Conservation (phyloP, 176 grass and related monocot genomes). For the Tuctoria greenei region DNA sequence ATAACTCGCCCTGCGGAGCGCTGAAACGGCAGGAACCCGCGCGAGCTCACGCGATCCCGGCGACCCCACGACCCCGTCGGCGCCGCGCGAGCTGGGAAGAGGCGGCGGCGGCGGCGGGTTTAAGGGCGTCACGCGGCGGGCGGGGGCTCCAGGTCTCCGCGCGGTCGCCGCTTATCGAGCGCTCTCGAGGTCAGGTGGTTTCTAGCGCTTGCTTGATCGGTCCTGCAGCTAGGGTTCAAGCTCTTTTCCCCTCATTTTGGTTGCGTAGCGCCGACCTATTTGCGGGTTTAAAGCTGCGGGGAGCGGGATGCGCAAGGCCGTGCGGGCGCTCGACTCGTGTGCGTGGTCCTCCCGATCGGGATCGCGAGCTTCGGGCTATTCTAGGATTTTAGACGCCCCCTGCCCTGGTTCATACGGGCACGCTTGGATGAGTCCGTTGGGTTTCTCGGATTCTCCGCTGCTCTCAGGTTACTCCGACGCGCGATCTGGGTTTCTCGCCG, state of each 20-base stretch:
- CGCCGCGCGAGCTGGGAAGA: not conserved
- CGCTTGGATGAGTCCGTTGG: constrained; percentile 5
- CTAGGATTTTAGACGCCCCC: not conserved
- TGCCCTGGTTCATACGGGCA: not conserved
- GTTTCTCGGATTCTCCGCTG: constrained; percentile 3
- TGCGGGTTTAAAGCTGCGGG: not conserved
- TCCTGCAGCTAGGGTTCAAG: not conserved
- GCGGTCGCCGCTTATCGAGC: not conserved
- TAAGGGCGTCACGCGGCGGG: not conserved
- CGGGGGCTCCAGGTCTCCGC: not conserved
- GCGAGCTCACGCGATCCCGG: not conserved
- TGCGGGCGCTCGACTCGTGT: not conserved
- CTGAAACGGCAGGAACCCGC: not conserved
- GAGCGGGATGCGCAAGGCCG: not conserved
- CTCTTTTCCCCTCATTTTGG: not conserved
- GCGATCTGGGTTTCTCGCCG: constrained; percentile 16
- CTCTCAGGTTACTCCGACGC: not conserved
- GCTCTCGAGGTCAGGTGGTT: constrained; percentile 39
- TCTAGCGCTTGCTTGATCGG: not conserved
- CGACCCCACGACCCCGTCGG: not conserved
- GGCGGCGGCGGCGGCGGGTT: not conserved
- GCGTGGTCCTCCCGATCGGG: not conserved
- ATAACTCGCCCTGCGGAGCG: not conserved
- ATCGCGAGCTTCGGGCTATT: not conserved
- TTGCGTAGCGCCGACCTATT: not conserved